These are phyloP conservation scores for Apiospora kogelbergensis DNA, from an alignment of 2,329 filamentous ascomycete species.

Conservation along the genomic window DNA sequence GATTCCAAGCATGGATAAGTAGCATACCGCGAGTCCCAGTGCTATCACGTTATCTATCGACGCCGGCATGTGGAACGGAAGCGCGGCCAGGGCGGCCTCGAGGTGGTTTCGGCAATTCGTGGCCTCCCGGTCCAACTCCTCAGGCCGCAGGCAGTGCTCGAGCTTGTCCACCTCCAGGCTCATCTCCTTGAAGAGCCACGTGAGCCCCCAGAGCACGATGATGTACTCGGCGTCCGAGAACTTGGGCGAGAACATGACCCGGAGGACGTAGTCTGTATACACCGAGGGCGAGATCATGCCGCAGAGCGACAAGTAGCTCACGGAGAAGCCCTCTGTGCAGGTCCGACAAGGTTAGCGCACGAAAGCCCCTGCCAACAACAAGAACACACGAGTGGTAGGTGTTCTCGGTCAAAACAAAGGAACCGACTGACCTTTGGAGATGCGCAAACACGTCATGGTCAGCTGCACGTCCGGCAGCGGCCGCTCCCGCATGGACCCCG, in stretches of 20 bases:
- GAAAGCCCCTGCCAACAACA: neutral
- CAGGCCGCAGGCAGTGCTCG: conserved; percentile 36
- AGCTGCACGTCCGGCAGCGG: conserved; percentile 5
- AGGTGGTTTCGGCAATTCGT: conserved; percentile 45
- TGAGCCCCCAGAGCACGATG: conserved; percentile 46
- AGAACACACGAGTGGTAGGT: neutral
- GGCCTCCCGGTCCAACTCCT: conserved; percentile 6
- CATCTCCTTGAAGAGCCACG: conserved; percentile 39
- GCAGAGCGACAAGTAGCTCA: neutral
- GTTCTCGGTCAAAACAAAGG: too few relatives aligned
- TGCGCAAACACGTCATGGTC: conserved; percentile 10
- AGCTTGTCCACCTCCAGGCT: conserved; percentile 40
- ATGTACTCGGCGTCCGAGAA: conserved; percentile 30
- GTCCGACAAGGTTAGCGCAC: neutral
- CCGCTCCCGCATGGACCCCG: neutral
- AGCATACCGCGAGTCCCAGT: conserved; percentile 53
- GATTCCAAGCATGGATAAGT: too few relatives aligned
- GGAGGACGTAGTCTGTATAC: conserved; percentile 9
- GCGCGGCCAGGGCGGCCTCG: conserved; percentile 49
- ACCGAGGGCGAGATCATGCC: neutral
- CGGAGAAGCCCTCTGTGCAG: neutral
- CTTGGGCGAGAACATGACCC: conserved; percentile 1
- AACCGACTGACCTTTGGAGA: conserved; percentile 4
- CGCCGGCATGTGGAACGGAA: conserved; percentile 57
- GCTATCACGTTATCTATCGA: conserved; percentile 57